Evolutionary conservation across 2,329 filamentous ascomycete genomes (phyloP).

Genomic region (Trichoderma brevicompactum): DNA sequence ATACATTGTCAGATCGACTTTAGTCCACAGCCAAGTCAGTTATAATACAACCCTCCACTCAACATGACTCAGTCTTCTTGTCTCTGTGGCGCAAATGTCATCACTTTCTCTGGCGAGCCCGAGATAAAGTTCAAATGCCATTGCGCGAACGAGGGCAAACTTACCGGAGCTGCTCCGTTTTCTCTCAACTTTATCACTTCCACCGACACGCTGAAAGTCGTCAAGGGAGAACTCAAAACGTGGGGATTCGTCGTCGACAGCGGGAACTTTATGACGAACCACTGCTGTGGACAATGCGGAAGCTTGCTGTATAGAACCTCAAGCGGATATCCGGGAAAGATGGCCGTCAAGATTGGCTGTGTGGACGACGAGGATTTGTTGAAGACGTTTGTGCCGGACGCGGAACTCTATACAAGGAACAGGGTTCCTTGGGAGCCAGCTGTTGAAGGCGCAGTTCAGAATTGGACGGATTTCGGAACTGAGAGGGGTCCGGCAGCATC

Average conservation of each 20-base stretch:
- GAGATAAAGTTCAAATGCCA: constrained; percentile 15
- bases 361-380: constrained; percentile 2
- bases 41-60: background rate
- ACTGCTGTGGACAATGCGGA: constrained; percentile 9
- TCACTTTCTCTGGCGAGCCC: background rate
- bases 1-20: background rate
- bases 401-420: constrained; percentile 14
- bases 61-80: constrained; percentile 20
- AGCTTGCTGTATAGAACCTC: constrained; percentile 18
- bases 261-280: constrained; percentile 14
- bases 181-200: constrained; percentile 21
- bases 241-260: constrained; percentile 10
- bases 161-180: constrained; percentile 12
- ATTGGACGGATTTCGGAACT: constrained; percentile 16
- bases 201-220: background rate
- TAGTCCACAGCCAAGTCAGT: background rate
- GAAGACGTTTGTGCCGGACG: constrained; percentile 12
- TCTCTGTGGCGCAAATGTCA: constrained; percentile 17
- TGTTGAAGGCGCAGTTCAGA: constrained; percentile 10
- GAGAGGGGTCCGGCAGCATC: background rate
- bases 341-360: constrained; percentile 19
- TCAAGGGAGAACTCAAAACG: constrained; percentile 8
- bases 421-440: background rate
- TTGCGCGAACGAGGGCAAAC: constrained; percentile 8
- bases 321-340: constrained; percentile 10